Evolutionary conservation across 192 early-diverging fungal genomes (phyloP), one percentile per base, ranked within the genome.

Genomic region (Umbelopsis vinacea): DNA sequence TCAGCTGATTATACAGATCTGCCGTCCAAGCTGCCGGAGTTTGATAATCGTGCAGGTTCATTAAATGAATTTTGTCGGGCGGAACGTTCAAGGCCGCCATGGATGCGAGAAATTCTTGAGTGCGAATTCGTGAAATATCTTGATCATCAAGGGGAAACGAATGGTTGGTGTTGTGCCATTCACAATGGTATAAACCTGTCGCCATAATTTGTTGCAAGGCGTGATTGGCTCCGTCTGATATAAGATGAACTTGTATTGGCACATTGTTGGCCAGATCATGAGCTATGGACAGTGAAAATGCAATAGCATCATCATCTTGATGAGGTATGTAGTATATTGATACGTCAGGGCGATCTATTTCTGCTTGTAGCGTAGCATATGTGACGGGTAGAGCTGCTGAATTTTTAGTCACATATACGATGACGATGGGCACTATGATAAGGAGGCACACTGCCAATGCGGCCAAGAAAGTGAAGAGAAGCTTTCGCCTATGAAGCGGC

Each of bases 71-170:
- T 35, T 63, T 63, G 26, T 63, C 26, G 29, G 57, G 15, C 11
- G 57, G 57, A 17, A 63, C 57, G 8, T 2, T 17, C 33, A 63
- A 35, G 19, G 57, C 57, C 0, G 57, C 57, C 57, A 63, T 63
- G 15, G 57, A 63, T 35, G 57, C 57, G 17, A 63, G 19, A 37
- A 63, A 63, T 63, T 63, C 57, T 63, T 63, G 57, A 6, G 57
- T 63, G 29, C 57, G 57, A 11, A 63, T 63, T n/a, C 57, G 57
- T 37, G 57, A 63, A n/a, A 63, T 63, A 63, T 63, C 57, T 37
- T 63, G 24, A 63, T 63, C 57, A 6, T 22, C 35, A 2, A 63
- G 33, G 37, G 26, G 26, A 63, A 63, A 63, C 1, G 26, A 29
- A 37, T 63, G 57, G 19, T 63, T 63, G 15, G 57, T 63, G 2